These are phyloP conservation scores for Boehmeria nivea DNA, from an alignment of 306 rosid genomes.

Conservation along the genomic window DNA sequence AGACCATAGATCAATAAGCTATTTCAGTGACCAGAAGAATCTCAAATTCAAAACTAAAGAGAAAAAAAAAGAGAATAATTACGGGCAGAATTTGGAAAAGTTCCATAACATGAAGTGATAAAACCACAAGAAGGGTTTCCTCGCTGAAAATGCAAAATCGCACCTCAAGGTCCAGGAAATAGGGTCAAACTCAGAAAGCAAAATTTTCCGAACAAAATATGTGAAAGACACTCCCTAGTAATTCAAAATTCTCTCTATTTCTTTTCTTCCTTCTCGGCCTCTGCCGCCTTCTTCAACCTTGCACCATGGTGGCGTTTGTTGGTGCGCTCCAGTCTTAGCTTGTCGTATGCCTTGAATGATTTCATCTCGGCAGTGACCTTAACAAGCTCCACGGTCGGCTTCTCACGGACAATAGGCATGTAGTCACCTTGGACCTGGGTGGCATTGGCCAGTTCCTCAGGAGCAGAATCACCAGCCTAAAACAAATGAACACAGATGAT, in stretches of 20 bases:
- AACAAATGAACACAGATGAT: neutral
- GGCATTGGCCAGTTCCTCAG: constrained; percentile 51
- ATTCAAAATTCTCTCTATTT: constrained; percentile 34
- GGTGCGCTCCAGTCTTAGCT: constrained; percentile 43
- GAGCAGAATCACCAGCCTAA: constrained; percentile 55
- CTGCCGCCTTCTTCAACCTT: constrained; percentile 53
- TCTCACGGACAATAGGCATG: constrained; percentile 37
- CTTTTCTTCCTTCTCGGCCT: constrained; percentile 67
- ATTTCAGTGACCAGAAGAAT: too few relatives aligned
- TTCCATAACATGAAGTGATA: too few relatives aligned
- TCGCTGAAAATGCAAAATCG: too few relatives aligned
- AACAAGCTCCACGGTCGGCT: constrained; percentile 45
- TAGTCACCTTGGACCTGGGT: constrained; percentile 51
- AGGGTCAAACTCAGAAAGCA: too few relatives aligned
- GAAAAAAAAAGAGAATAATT: too few relatives aligned
- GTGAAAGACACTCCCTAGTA: too few relatives aligned
- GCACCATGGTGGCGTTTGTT: constrained; percentile 44
- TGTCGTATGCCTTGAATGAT: constrained; percentile 49
- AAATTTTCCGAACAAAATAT: too few relatives aligned
- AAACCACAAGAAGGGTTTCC: too few relatives aligned
- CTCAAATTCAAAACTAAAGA: too few relatives aligned
- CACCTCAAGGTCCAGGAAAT: too few relatives aligned
- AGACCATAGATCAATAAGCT: too few relatives aligned
- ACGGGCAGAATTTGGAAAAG: too few relatives aligned
- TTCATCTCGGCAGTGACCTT: constrained; percentile 48